These are phyloP conservation scores for Rhizophora apiculata DNA, from an alignment of 345 rosid genomes.

Conservation along the genomic window DNA sequence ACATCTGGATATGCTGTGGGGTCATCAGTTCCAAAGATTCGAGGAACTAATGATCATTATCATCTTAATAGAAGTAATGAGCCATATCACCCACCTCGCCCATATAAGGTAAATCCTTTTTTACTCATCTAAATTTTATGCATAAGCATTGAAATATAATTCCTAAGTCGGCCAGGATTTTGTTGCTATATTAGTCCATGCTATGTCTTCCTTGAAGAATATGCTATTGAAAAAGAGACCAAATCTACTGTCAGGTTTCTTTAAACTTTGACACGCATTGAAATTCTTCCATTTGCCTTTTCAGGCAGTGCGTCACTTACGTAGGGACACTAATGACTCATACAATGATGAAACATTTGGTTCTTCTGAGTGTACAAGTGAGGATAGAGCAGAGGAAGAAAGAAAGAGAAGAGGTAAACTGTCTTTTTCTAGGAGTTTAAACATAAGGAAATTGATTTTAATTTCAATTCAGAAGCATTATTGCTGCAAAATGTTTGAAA, in stretches of 20 bases:
- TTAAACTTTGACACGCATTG: background rate
- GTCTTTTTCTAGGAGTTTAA: conserved; percentile 12
- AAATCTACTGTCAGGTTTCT: background rate
- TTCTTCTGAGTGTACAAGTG: conserved; percentile 66
- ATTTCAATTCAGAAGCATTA: background rate
- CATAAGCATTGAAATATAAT: background rate
- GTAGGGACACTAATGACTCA: conserved; percentile 71
- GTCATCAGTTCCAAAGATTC: conserved; percentile 56
- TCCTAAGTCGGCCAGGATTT: background rate
- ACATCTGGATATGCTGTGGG: conserved; percentile 67
- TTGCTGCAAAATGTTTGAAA: background rate
- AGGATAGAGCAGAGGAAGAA: conserved; percentile 94
- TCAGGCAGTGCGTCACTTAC: conserved; percentile 70
- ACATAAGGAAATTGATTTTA: conserved; percentile 9
- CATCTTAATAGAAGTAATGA: conserved; percentile 65
- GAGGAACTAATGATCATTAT: conserved; percentile 51
- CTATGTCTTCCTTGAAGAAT: background rate
- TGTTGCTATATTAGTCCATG: background rate
- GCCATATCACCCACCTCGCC: conserved; percentile 95
- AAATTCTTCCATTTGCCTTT: conserved; percentile 16
- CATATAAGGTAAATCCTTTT: conserved; percentile 64
- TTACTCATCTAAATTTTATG: background rate
- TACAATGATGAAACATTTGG: conserved; percentile 93
- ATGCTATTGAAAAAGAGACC: background rate
- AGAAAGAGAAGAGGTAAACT: conserved; percentile 83